Evolutionary conservation across 75 land plant genomes (phyloP).

Genomic region (Chamaecyparis obtusa): DNA sequence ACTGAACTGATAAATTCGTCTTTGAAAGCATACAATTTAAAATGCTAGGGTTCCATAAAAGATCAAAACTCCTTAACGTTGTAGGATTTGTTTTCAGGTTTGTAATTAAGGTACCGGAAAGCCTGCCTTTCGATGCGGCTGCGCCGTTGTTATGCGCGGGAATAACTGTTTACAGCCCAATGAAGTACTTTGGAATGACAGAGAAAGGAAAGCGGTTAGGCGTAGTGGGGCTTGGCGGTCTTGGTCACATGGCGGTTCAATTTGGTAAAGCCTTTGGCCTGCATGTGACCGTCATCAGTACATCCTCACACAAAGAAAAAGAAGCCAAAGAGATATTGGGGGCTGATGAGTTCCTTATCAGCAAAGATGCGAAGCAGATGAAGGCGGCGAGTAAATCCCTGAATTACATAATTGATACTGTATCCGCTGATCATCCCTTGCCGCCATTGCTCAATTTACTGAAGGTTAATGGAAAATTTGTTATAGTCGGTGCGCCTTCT

Average conservation of each 20-base stretch:
- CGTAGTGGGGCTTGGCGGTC: conserved; percentile 60
- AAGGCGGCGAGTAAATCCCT: conserved; percentile 28
- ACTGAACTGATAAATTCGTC: no score
- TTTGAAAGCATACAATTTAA: not conserved
- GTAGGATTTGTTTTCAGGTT: not conserved
- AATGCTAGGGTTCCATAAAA: no score
- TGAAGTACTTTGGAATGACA: conserved; percentile 29
- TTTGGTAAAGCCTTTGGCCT: conserved; percentile 56
- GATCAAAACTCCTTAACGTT: no score
- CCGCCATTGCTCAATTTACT: not conserved
- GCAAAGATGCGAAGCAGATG: conserved; percentile 37
- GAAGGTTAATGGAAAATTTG: not conserved
- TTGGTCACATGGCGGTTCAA: conserved; percentile 60
- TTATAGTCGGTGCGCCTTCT: not conserved
- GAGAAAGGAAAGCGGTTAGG: conserved; percentile 36
- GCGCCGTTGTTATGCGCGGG: conserved; percentile 44
- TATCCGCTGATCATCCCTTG: not conserved
- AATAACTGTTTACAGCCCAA: conserved; percentile 44
- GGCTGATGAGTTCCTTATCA: conserved; percentile 45
- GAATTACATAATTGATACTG: conserved; percentile 43
- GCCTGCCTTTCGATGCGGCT: conserved; percentile 25
- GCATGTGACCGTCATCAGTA: conserved; percentile 52
- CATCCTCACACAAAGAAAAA: conserved; percentile 37
- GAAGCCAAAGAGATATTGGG: conserved; percentile 39
- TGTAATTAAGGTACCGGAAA: conserved; percentile 23